Conservation (phyloP, 140 eudicot species). For the Senecio squalidus region DNA sequence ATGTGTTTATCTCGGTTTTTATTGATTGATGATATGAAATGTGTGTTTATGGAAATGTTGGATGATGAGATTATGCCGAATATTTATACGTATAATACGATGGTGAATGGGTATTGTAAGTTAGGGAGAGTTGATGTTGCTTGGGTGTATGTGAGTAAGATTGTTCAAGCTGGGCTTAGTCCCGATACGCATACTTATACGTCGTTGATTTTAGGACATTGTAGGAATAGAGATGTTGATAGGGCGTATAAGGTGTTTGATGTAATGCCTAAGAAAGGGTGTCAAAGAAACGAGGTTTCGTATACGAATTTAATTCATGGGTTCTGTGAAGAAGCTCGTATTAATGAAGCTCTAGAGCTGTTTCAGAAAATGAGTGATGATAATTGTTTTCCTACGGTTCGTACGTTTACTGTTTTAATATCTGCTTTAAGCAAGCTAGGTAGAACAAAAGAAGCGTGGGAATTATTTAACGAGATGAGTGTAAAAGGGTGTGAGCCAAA, state of each 20-base stretch:
- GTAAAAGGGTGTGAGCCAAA: constrained; percentile 61
- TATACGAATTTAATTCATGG: constrained; percentile 80
- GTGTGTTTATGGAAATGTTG: constrained; percentile 57
- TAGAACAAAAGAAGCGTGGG: constrained; percentile 48
- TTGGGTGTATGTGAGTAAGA: constrained; percentile 50
- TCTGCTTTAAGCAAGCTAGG: constrained; percentile 53
- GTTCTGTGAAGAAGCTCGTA: constrained; percentile 52
- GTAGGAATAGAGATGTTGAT: constrained; percentile 66
- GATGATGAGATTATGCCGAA: constrained; percentile 53
- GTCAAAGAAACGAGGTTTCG: constrained; percentile 72
- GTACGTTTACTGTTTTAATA: constrained; percentile 75
- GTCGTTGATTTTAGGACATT: constrained; percentile 71
- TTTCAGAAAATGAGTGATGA: constrained; percentile 55
- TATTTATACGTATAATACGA: constrained; percentile 66
- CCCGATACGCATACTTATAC: constrained; percentile 83
- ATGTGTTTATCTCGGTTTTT: constrained; percentile 65
- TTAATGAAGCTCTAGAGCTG: constrained; percentile 51
- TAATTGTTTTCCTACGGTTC: constrained; percentile 55
- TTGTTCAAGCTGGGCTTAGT: constrained; percentile 48
- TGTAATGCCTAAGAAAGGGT: constrained; percentile 59
- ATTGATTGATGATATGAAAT: constrained; percentile 64
- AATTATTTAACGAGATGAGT: constrained; percentile 52
- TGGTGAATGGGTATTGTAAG: constrained; percentile 81
- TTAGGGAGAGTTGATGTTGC: constrained; percentile 65
- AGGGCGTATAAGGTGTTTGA: constrained; percentile 55